These are phyloP conservation scores for Pythium volutum DNA, from an alignment of 352 stramenopile species.

Conservation along the genomic window DNA sequence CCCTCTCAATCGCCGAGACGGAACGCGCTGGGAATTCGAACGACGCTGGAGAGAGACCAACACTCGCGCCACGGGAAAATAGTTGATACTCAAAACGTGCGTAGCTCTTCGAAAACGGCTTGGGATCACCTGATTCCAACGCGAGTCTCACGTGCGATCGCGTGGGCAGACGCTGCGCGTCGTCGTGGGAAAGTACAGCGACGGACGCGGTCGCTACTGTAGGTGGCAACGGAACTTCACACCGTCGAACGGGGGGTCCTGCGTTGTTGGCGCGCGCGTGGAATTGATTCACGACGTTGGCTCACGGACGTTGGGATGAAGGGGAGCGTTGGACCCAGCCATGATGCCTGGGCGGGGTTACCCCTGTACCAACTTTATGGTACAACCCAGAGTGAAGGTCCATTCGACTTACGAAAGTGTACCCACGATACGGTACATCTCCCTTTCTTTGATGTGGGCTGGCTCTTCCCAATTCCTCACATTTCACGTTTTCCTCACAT, in stretches of 20 bases:
- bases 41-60: slow-evolving; percentile 12
- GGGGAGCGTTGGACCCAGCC: neutral
- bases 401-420: neutral
- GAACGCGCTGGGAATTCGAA: neutral
- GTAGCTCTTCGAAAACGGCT: neutral
- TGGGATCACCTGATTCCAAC: neutral
- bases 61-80: neutral
- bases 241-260: no score
- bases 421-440: slow-evolving; percentile 13
- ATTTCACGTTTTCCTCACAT: neutral
- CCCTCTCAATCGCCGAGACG: neutral
- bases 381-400: slow-evolving; percentile 13
- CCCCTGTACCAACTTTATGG: slow-evolving; percentile 5
- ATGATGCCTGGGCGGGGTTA: neutral
- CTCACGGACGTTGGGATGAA: neutral
- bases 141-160: neutral
- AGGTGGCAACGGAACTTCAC: no score
- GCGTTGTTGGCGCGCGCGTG: neutral
- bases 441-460: slow-evolving; percentile 14
- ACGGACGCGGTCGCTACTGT: neutral
- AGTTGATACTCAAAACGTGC: slow-evolving; percentile 1
- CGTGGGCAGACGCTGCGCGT: neutral
- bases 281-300: neutral
- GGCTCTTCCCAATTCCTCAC: slow-evolving; percentile 6
- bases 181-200: neutral